These are phyloP conservation scores for Comarum palustre DNA, from an alignment of 306 rosid species.

Conservation along the genomic window DNA sequence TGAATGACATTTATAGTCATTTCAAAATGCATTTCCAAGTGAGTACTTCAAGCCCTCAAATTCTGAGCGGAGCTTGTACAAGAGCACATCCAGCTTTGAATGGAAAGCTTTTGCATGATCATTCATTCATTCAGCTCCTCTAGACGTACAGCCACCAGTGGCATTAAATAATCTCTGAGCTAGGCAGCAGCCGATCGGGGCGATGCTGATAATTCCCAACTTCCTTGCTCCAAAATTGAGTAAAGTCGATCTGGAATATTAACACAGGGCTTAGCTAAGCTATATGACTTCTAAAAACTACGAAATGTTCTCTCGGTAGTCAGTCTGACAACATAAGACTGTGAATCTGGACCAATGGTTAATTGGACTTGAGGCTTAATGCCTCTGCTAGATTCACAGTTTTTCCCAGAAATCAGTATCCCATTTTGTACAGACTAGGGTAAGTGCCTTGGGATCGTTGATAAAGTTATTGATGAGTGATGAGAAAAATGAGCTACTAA, in stretches of 20 bases:
- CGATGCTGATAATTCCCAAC: conserved; percentile 26
- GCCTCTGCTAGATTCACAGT: not conserved
- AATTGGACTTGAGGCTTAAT: not conserved
- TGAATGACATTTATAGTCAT: conserved; percentile 27
- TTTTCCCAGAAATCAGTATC: not conserved
- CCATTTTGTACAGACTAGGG: not conserved
- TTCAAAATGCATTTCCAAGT: conserved; percentile 26
- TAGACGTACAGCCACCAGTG: conserved; percentile 28
- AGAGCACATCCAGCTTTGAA: conserved; percentile 3
- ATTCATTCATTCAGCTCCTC: conserved; percentile 27
- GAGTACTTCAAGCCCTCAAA: conserved; percentile 23
- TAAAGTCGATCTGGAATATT: conserved; percentile 22
- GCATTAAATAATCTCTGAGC: conserved; percentile 19
- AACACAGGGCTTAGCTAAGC: not conserved
- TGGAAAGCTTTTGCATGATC: conserved; percentile 25
- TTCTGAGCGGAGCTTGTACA: conserved; percentile 22
- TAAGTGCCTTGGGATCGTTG: no score
- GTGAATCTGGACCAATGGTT: not conserved
- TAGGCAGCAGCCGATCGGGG: conserved; percentile 26
- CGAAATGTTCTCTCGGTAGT: not conserved
- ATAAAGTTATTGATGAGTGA: no score
- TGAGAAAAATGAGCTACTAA: no score
- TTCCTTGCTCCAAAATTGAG: conserved; percentile 28
- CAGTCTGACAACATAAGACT: not conserved
- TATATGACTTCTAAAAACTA: not conserved